Evolutionary conservation across 169 alveolate genomes (phyloP), one percentile per base, ranked within the genome.

Genomic region (Plasmodium cynomolgi): DNA sequence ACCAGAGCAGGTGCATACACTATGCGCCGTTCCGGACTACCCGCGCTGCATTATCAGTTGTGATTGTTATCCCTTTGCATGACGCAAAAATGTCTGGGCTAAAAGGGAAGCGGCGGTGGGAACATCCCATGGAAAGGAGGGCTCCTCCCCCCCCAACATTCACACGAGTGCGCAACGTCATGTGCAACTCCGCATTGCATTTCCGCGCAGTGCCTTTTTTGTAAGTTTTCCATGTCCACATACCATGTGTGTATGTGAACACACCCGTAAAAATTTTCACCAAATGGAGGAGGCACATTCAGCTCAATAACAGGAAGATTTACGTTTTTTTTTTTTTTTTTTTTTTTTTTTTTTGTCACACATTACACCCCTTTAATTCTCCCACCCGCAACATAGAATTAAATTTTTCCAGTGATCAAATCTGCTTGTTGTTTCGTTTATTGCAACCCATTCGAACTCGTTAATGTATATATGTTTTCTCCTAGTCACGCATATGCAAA

Each of bases 371-470:
- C 17, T 68, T 26, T 26, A 68, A 23, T 68, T 20, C 37, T 26
- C 62, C 37, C 37, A 23, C 39, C 41, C 77, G 31, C 37, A 26
- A 68, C 77, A 68, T 11, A 68, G 77, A 68, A 68, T 68, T 17
- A 68, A 68, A 68, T 68, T 68, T 68, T 26, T 68, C 37, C 31
- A 68, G 37, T 26, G 37, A 68, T 68, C 13, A 68, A 68, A 68
- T 29, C 37, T 26, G 77, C 29, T 9, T 29, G 37, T 68, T 68
- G 37, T 68, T 68, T 68, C 37, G 77, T 68, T 68, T 68, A 68
- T 68, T 68, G 77, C 37, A 17, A 29, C 77, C 31, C 77, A 68
- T 68, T 68, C 77, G 77, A 68, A 68, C 77, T 68, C 39, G 77
- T 68, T 68, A 29, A 29, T 68, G 77, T 11, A 8, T 29, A 68